Evolutionary conservation across 331 rosid species (phyloP), one percentile per base, ranked within the genome.

Genomic region (Erythrophleum ivorense): DNA sequence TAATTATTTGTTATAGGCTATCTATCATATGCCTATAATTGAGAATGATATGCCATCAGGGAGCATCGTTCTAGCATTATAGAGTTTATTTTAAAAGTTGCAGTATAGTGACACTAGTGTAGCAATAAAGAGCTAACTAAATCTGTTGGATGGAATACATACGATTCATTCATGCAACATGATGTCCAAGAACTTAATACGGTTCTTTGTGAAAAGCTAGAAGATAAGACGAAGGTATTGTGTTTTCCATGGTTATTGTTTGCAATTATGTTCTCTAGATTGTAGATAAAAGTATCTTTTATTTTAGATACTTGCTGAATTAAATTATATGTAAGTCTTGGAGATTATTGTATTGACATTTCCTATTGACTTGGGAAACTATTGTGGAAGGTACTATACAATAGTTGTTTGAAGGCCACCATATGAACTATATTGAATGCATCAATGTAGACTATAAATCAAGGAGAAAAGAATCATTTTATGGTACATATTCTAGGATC

Each of bases 11-110:
- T 68, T 73, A 83, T 86, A 94, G 98, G 97, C 97, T 54, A 97
- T 94, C 82, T 94, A 94, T 82, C 97, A 92, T 81, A 94, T 94
- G 97, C 98, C 97, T 33, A 94, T 97, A 1, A n/a, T n/a, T n/a
- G 97, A 94, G 84, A 94, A 91, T 72, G 98, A 94, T 78, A 88
- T 91, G 90, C 97, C 98, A 38, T 92, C 97, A 6, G 96, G 93
- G 77, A 94, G 97, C 89, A 92, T 92, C 46, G 97, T 96, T 74
- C n/a, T 94, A 77, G 98, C 98, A 6, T 86, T 90, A 15, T 94
- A 90, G 81, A 92, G 94, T 84, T n/a, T n/a, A n/a, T n/a, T n/a
- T n/a, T n/a, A n/a, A n/a, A n/a, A n/a, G n/a, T n/a, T n/a, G n/a
- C n/a, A n/a, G n/a, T n/a, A n/a, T n/a, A n/a, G n/a, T n/a, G n/a